Evolutionary conservation across 768 basidiomycete species (phyloP), one percentile per base, ranked within the genome.

Genomic region (Cyclocybe cylindracea): DNA sequence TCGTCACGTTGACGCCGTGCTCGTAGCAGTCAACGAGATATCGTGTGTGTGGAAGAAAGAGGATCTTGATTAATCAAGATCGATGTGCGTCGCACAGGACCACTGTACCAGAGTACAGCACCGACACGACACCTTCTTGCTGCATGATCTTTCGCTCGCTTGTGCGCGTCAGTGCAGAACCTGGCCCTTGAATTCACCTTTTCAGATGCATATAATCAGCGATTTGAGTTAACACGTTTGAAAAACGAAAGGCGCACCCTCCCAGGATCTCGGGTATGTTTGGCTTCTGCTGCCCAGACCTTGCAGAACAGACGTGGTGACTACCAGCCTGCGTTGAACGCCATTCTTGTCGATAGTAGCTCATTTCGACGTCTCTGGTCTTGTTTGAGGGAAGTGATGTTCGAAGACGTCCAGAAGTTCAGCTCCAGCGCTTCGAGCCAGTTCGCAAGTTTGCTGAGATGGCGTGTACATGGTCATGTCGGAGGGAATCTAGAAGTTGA

Each of bases 121-220:
- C 87, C 87, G 13, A 88, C 46, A 66, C 53, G 33, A 65, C 39
- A 79, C 85, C 59, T 80, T 85, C 67, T 87, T 86, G 7, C 84
- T 3, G 66, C 57, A 57, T 79, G 77, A 24, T 75, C 77, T 3
- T 61, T 56, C 0, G 80, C 79, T 9, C 67, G 72, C 24, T 71
- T 72, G 60, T 81, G 79, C 32, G 57, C 1, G 70, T 66, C 1
- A 82, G 65, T 88, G 87, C 7, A 80, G 36, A 5, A 74, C 57
- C 38, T 73, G 65, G 1, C 86, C 86, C 50, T 76, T 74, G 72
- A 77, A 80, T 13, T 56, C 61, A 33, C 77, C 70, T 79, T 24
- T 24, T 24, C 24, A 24, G 24, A 24, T 5, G 24, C 24, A 24
- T 24, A 24, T 24, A 24, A 24, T 24, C 24, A 24, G 24, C 24